A percentile compares a stretch with the other conserved stretches of the same genome.
These are phyloP conservation scores for Apiospora pterosperma DNA, from an alignment of 2,329 filamentous ascomycete species.

Conservation along the genomic window DNA sequence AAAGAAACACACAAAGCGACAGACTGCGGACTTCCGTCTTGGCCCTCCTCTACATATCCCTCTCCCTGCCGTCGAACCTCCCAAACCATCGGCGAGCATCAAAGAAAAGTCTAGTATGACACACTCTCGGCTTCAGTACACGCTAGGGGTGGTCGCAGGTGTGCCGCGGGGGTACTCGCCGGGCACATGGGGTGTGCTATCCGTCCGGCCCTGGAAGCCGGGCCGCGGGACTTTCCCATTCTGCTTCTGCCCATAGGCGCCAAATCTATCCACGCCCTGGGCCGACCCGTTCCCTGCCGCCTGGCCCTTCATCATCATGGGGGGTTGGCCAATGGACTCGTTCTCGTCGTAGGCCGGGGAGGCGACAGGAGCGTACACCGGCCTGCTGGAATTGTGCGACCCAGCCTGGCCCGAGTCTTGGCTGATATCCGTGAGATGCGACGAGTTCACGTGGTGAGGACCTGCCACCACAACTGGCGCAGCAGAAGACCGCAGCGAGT, in stretches of 20 bases:
- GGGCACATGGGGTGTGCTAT: conserved; percentile 13
- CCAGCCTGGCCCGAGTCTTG: background rate
- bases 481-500: conserved; percentile 14
- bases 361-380: background rate
- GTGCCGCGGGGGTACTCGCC: conserved; percentile 9
- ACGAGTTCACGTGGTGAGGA: conserved; percentile 7
- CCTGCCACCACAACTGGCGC: conserved; percentile 17
- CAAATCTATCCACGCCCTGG: background rate
- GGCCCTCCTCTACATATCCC: background rate
- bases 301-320: background rate
- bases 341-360: background rate
- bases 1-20: background rate
- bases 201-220: conserved; percentile 3
- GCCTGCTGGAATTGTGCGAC: background rate
- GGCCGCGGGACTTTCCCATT: conserved; percentile 3
- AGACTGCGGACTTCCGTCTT: background rate
- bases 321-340: background rate
- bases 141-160: conserved; percentile 6
- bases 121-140: background rate
- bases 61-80: background rate
- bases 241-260: background rate
- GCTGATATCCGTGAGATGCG: background rate
- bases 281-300: conserved; percentile 1
- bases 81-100: background rate
- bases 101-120: background rate